Percentiles rank a stretch among this genome's conserved stretches.
These are phyloP conservation scores for Pseudoscleropodium purum DNA, from an alignment of 225 moss, liverwort and hornwort genomes.

Conservation along the genomic window DNA sequence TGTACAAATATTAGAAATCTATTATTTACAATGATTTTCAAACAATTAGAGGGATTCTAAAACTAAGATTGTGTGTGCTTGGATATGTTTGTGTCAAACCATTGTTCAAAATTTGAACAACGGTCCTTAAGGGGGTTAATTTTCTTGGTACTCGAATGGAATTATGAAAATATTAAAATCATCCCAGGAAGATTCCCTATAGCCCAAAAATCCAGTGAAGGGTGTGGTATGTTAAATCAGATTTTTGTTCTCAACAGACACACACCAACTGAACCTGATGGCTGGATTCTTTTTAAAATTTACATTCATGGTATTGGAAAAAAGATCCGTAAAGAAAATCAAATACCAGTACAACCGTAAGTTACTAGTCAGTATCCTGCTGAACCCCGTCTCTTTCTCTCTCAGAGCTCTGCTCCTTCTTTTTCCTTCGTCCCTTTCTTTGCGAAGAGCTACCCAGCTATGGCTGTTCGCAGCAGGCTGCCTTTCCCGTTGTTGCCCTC, in stretches of 20 bases:
- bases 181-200: too few species aligned
- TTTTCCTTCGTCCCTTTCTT: conserved; percentile 2
- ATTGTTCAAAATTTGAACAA: background rate
- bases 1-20: too few species aligned
- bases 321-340: background rate
- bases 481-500: background rate
- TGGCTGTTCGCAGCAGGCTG: conserved; percentile 6
- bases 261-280: background rate
- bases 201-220: background rate
- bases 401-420: background rate
- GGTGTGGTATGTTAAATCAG: background rate
- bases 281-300: background rate
- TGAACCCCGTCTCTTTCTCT: background rate
- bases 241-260: background rate
- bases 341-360: background rate
- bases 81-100: background rate
- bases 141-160: background rate
- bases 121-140: fast-evolving
- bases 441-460: conserved; percentile 2
- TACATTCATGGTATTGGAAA: background rate
- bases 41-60: too few species aligned
- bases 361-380: background rate
- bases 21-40: background rate
- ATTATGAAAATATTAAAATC: too few species aligned
- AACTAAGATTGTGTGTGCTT: background rate